Evolutionary conservation across 306 rosid genomes (phyloP), one percentile per base, ranked within the genome.

Genomic region (Adenanthera pavonina): DNA sequence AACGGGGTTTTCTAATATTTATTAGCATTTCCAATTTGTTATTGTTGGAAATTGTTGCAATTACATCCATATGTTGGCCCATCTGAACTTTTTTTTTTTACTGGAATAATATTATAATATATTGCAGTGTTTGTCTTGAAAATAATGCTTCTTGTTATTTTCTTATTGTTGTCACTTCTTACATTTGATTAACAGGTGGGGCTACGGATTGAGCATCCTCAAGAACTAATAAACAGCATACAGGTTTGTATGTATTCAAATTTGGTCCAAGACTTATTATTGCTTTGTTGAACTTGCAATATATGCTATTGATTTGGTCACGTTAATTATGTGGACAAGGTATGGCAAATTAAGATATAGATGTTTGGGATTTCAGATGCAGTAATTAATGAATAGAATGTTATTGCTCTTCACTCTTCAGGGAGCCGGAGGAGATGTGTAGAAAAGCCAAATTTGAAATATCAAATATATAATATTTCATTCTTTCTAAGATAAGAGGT

Each of bases 201-300:
- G 81, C 81, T 95, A 85, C 92, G 99, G 78, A 87, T 95, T 62
- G 99, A 95, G 90, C 99, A 95, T 85, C 98, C 98, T 84, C 99
- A 95, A 75, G 98, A 92, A 81, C 85, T 90, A 78, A 86, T 95
- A 85, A 90, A 95, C 89, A 88, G 79, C 82, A 87, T 92, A 84
- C 98, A 92, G 99, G 98, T 95, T 87, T 56, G 89, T 84, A 20
- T 71, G 62, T 77, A 43, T 43, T 72, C 20, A 35, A 76, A 17
- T 65, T 56, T 46, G 54, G 80, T 75, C 48, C 46, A 12, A 53
- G 70, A 43, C 49, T 7, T 60, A 57, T 70, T 51, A 57, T 53
- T 25, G 30, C 64, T 71, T 20, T 16, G 60, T 34, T 80, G 53
- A 71, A 60, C 47, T 46, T 47, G 53, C 72, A 71, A 59, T 4